Conservation (phyloP, 805 yeast species). For the Saturnispora ahearnii region DNA sequence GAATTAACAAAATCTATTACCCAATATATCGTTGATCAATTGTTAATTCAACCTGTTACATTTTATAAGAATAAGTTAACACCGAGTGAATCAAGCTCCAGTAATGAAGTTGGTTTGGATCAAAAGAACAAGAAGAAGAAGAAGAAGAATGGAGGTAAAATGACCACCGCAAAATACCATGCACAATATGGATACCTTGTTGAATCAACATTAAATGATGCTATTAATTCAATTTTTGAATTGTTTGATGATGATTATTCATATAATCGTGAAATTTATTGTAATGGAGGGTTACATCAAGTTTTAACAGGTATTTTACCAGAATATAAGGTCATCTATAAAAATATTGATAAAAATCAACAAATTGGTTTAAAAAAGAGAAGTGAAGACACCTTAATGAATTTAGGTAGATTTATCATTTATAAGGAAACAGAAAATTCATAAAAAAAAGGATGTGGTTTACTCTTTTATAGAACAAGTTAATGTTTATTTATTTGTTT, state of each 20-base stretch:
- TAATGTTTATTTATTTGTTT: conserved; percentile 1
- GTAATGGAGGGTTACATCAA: conserved; percentile 38
- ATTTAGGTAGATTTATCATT: conserved; percentile 65
- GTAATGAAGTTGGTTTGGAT: not conserved
- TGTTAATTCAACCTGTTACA: conserved; percentile 15
- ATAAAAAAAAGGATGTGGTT: not conserved
- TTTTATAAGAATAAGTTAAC: conserved; percentile 8
- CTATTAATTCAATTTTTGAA: conserved; percentile 62
- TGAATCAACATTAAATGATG: conserved; percentile 37
- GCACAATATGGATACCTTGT: conserved; percentile 18
- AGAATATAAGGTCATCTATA: conserved; percentile 43
- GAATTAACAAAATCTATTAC: conserved; percentile 16
- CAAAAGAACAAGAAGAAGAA: not conserved
- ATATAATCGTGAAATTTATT: conserved; percentile 65
- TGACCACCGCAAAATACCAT: conserved; percentile 18
- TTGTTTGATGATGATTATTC: conserved; percentile 68
- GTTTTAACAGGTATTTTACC: conserved; percentile 37
- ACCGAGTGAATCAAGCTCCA: not conserved
- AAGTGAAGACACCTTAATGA: conserved; percentile 59
- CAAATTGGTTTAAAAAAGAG: conserved; percentile 46
- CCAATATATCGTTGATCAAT: conserved; percentile 22
- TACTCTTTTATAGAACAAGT: not conserved
- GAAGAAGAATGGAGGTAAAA: not conserved
- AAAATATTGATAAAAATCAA: conserved; percentile 58
- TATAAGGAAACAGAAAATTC: conserved; percentile 52